Evolutionary conservation across 1,284 basidiomycete species (phyloP).

Genomic region (Leccinum ponderosum): DNA sequence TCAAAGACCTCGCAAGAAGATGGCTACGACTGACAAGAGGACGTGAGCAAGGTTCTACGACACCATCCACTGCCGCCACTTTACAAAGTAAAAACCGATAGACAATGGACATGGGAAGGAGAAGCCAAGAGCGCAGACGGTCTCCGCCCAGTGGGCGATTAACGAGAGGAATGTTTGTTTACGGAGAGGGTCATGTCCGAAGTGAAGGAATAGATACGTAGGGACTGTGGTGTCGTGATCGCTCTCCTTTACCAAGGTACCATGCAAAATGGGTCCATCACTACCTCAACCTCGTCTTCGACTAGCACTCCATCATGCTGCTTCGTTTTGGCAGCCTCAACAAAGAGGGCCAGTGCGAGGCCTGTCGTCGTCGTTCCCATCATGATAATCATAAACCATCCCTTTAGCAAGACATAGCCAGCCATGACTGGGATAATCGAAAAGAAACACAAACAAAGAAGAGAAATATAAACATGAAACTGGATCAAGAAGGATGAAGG

Average conservation of each 20-base stretch:
- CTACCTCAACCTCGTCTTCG: slow-evolving; percentile 16
- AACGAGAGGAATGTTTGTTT: slow-evolving; percentile 22
- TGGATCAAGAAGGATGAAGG: slow-evolving; percentile 27
- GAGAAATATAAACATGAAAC: slow-evolving; percentile 28
- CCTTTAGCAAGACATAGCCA: slow-evolving; percentile 30
- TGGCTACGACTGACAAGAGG: slow-evolving; percentile 8
- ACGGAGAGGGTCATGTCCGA: slow-evolving; percentile 26
- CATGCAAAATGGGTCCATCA: slow-evolving; percentile 24
- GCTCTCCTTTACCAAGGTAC: slow-evolving; percentile 21
- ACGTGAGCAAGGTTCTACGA: slow-evolving; percentile 9
- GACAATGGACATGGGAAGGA: slow-evolving; percentile 4
- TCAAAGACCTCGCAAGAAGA: slow-evolving; percentile 5
- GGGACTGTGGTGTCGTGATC: slow-evolving; percentile 26
- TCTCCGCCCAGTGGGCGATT: slow-evolving; percentile 10
- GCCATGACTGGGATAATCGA: slow-evolving; percentile 26
- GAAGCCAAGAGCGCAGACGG: slow-evolving; percentile 2
- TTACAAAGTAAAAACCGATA: neutral
- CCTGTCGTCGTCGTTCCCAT: slow-evolving; percentile 15
- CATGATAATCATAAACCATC: slow-evolving; percentile 19
- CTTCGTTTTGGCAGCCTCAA: slow-evolving; percentile 11
- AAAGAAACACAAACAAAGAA: slow-evolving; percentile 28
- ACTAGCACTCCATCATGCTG: slow-evolving; percentile 10
- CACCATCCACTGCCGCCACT: slow-evolving; percentile 4
- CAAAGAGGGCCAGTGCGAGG: slow-evolving; percentile 10
- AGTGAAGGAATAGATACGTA: slow-evolving; percentile 37